Conservation (phyloP, 2,329 filamentous ascomycete genomes). For the Colletotrichum euphorbiae region DNA sequence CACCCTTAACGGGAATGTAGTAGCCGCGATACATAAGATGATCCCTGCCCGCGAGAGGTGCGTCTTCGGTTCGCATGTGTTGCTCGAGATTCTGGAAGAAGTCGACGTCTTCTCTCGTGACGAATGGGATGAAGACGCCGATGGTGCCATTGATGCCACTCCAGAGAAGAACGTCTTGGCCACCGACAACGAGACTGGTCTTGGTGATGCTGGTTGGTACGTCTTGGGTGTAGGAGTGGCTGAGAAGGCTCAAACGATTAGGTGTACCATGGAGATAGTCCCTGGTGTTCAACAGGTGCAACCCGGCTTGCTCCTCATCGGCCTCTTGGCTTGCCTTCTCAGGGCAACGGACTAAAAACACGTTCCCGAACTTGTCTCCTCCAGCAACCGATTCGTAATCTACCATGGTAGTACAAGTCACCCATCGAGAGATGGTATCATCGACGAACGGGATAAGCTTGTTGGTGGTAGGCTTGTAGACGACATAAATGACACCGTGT, state of each 20-base stretch:
- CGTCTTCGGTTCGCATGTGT: slow-evolving; percentile 86
- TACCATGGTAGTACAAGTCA: slow-evolving; percentile 90
- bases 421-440: slow-evolving; percentile 90
- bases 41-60: slow-evolving; percentile 90
- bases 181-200: slow-evolving; percentile 88
- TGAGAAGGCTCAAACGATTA: slow-evolving; percentile 85
- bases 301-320: slow-evolving; percentile 90
- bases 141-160: slow-evolving; percentile 94
- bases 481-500: slow-evolving; percentile 90
- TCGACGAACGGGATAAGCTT: slow-evolving; percentile 93
- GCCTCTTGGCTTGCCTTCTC: slow-evolving; percentile 87
- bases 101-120: slow-evolving; percentile 91
- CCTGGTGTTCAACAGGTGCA: slow-evolving; percentile 90
- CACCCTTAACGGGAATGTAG: slow-evolving; percentile 95
- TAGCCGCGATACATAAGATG: slow-evolving; percentile 96
- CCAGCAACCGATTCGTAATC: slow-evolving; percentile 97
- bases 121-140: slow-evolving; percentile 91
- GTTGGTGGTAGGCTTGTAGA: slow-evolving; percentile 93
- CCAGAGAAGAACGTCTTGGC: slow-evolving; percentile 92
- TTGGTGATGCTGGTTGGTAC: slow-evolving; percentile 92
- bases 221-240: slow-evolving; percentile 91
- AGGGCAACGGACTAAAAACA: slow-evolving; percentile 92
- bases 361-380: slow-evolving; percentile 97
- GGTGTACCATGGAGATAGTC: slow-evolving; percentile 91
- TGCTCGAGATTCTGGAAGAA: slow-evolving; percentile 97